Evolutionary conservation across 2,329 filamentous ascomycete species (phyloP).

Genomic region (Hypoxylon sp.): DNA sequence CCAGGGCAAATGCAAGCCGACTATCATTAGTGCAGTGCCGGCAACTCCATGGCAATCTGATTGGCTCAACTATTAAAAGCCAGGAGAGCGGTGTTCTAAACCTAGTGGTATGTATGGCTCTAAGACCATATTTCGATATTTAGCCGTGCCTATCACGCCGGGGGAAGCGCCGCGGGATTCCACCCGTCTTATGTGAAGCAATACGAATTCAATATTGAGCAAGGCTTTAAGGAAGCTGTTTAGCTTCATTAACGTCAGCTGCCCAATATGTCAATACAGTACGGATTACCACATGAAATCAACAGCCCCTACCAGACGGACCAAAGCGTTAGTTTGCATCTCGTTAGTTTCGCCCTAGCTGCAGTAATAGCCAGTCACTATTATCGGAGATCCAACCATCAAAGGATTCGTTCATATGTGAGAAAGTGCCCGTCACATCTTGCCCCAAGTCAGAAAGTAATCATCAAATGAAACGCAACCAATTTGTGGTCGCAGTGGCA

Average conservation of each 20-base stretch:
- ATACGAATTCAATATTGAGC: constrained; percentile 35
- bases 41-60: constrained; percentile 12
- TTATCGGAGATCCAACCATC: constrained; percentile 26
- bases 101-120: constrained; percentile 6
- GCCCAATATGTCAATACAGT: constrained; percentile 19
- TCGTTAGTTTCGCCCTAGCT: constrained; percentile 37
- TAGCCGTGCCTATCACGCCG: constrained; percentile 27
- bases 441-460: constrained; percentile 10
- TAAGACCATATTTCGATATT: constrained; percentile 25
- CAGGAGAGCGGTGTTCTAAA: constrained; percentile 7
- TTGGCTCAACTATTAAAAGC: constrained; percentile 24
- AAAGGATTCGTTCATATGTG: constrained; percentile 37
- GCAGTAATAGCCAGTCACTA: constrained; percentile 28
- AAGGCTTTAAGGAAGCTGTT: constrained; percentile 27
- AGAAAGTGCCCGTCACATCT: constrained; percentile 32
- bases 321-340: constrained; percentile 34
- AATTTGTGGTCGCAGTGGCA: constrained; percentile 37
- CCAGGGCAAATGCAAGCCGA: constrained; percentile 9
- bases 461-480: constrained; percentile 42
- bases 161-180: constrained; percentile 19
- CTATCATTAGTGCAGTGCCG: constrained; percentile 1
- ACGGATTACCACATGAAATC: constrained; percentile 26
- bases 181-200: constrained; percentile 36
- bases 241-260: constrained; percentile 35
- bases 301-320: constrained; percentile 21